Evolutionary conservation across 73 alveolate genomes (phyloP).

Genomic region (Urostyla sp.): DNA sequence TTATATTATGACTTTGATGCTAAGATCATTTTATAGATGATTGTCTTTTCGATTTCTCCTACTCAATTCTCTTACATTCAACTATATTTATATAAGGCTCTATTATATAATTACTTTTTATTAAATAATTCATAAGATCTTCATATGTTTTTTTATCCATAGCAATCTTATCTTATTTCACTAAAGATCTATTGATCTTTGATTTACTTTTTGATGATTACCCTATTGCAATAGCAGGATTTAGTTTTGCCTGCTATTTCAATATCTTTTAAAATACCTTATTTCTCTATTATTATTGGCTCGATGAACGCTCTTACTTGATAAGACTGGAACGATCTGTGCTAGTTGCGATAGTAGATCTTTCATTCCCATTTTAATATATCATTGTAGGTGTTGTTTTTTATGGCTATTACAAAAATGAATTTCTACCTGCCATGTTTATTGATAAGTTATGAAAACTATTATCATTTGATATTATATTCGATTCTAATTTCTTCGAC

Average conservation of each 20-base stretch:
- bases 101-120: background rate
- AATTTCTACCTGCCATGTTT: background rate
- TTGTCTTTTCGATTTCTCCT: background rate
- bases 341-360: constrained; percentile 27
- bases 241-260: constrained; percentile 31
- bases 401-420: background rate
- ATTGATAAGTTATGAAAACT: background rate
- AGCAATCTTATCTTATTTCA: constrained; percentile 13
- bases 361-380: constrained; percentile 11
- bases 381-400: constrained; percentile 6
- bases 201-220: constrained; percentile 31
- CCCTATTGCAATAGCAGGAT: background rate
- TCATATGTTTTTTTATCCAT: constrained; percentile 51
- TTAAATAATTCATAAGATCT: constrained; percentile 42
- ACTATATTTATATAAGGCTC: background rate
- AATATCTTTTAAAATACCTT: constrained; percentile 1
- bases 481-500: constrained; percentile 2
- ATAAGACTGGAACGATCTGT: constrained; percentile 21
- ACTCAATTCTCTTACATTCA: constrained; percentile 47
- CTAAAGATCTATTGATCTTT: background rate
- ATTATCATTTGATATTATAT: background rate
- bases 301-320: too few species aligned
- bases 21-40: too few species aligned
- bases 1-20: background rate
- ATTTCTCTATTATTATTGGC: too few species aligned